These are phyloP conservation scores for Chamaecrista fasciculata DNA, from an alignment of 306 rosid genomes.

Conservation along the genomic window DNA sequence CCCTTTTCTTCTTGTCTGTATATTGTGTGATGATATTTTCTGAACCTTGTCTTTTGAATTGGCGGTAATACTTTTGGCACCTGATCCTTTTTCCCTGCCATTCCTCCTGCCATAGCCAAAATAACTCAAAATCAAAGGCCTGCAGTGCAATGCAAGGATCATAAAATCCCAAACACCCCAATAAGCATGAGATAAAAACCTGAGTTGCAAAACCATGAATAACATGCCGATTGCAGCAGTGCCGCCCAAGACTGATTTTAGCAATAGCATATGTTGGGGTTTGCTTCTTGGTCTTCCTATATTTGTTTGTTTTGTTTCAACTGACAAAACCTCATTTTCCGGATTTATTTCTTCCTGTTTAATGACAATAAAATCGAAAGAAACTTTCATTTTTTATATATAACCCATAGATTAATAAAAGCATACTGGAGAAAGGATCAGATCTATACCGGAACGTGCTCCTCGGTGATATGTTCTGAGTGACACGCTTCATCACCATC, in stretches of 20 bases:
- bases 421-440: conserved; percentile 24
- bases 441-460: conserved; percentile 32
- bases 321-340: conserved; percentile 25
- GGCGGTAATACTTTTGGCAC: conserved; percentile 18
- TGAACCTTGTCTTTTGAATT: conserved; percentile 35
- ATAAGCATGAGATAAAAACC: conserved; percentile 36
- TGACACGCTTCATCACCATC: conserved; percentile 21
- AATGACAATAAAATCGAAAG: conserved; percentile 23
- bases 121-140: conserved; percentile 6
- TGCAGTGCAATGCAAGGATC: conserved; percentile 20
- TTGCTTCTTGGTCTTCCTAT: conserved; percentile 27
- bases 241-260: conserved; percentile 51
- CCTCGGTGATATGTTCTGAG: conserved; percentile 24
- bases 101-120: conserved; percentile 27
- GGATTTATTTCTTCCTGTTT: conserved; percentile 37
- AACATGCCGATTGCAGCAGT: conserved; percentile 47
- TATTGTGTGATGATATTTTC: conserved; percentile 24
- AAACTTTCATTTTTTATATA: conserved; percentile 7
- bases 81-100: conserved; percentile 34
- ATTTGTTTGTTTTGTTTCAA: neutral
- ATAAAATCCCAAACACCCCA: conserved; percentile 5
- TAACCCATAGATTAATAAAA: conserved; percentile 12
- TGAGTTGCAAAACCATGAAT: conserved; percentile 37
- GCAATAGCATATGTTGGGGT: conserved; percentile 33
- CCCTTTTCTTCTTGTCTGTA: conserved; percentile 26